phyloP scores from a whole-genome alignment of 2,329 filamentous ascomycete genomes.

The Capronia coronata region DNA sequence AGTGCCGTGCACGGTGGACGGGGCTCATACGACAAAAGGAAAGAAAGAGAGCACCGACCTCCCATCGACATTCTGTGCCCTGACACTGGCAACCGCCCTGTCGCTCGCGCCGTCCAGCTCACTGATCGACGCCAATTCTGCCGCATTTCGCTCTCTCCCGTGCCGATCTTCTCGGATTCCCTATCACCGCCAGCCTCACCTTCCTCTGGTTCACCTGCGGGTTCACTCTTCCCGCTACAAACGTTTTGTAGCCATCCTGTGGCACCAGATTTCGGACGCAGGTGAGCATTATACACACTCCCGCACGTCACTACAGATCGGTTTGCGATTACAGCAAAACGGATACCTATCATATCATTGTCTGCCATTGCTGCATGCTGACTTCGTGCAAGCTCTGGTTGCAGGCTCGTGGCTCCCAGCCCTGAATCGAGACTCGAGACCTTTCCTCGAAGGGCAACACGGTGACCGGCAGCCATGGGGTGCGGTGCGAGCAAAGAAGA shows the following conservation, averaged over 20 bases:
- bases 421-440: background rate
- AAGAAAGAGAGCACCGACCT: background rate
- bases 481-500: slow-evolving; percentile 99
- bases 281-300: slow-evolving; percentile 5
- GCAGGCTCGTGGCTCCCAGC: background rate
- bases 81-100: slow-evolving; percentile 14
- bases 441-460: background rate
- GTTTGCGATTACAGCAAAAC: background rate
- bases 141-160: slow-evolving; percentile 15
- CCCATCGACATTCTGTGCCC: background rate
- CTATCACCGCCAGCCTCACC: slow-evolving; percentile 12
- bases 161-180: slow-evolving; percentile 14
- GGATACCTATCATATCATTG: background rate
- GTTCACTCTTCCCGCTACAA: slow-evolving; percentile 2
- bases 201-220: slow-evolving; percentile 5
- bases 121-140: slow-evolving; percentile 21
- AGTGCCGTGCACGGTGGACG: background rate
- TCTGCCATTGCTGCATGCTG: background rate
- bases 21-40: background rate
- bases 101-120: slow-evolving; percentile 7
- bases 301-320: background rate
- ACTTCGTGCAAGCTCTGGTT: background rate
- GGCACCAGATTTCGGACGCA: background rate
- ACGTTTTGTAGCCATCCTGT: slow-evolving; percentile 1
- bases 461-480: slow-evolving; percentile 70